Evolutionary conservation across 805 yeast species (phyloP).

Genomic region (Saccharomycopsis capsularis): DNA sequence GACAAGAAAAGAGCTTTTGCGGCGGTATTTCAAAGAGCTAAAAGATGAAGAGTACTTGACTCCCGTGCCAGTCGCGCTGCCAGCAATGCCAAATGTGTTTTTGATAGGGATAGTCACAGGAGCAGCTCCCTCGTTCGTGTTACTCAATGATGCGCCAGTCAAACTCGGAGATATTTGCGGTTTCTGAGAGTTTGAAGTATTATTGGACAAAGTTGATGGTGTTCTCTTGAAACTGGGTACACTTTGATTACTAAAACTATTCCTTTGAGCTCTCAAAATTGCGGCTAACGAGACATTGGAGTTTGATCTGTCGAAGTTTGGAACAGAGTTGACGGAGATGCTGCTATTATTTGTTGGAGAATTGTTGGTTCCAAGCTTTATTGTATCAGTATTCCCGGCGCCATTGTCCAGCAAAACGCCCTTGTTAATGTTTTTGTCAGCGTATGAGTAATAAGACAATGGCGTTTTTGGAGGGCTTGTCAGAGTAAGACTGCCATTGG

Average conservation of each 20-base stretch:
- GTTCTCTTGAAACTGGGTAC: background rate
- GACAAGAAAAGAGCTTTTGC: background rate
- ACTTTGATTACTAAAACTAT: constrained; percentile 5
- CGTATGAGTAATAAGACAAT: background rate
- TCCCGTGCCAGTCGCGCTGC: background rate
- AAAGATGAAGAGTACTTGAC: background rate
- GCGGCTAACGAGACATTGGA: constrained; percentile 18
- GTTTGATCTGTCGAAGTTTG: constrained; percentile 9
- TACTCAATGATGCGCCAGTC: no score
- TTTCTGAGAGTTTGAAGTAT: no score
- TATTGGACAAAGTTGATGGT: no score
- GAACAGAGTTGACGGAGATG: background rate
- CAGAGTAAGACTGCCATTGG: background rate
- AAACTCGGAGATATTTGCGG: no score
- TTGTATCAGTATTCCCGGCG: constrained; percentile 1
- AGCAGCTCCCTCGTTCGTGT: no score
- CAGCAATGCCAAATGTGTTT: background rate
- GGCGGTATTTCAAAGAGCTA: background rate
- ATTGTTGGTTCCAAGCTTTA: no score
- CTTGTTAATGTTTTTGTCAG: background rate
- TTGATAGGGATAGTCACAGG: background rate
- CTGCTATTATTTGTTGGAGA: background rate
- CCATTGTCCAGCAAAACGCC: background rate
- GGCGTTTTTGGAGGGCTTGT: background rate
- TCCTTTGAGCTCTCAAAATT: constrained; percentile 12